Evolutionary conservation across 2,329 filamentous ascomycete species (phyloP), one percentile per base, ranked within the genome.

Genomic region (Pseudogymnoascus sp.): DNA sequence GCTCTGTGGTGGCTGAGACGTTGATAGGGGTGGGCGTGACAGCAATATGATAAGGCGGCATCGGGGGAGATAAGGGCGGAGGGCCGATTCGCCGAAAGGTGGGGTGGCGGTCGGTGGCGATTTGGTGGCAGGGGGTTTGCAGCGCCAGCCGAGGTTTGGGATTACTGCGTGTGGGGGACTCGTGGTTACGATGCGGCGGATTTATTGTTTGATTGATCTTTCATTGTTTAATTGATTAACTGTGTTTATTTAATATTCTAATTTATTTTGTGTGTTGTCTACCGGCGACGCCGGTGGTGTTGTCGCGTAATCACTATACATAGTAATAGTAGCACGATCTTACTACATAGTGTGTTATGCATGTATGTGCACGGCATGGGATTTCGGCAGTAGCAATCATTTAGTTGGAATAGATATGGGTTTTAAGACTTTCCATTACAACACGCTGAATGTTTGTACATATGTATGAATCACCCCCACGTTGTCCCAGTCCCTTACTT

Each of bases 71-170:
- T 55, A 55, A 7, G 48, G 29, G 48, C 48, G 48, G 48, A 55
- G 48, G n/a, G 48, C 48, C 27, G 48, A 55, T 55, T 55, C 48
- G 48, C 48, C 48, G 48, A 33, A 33, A 9, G 3, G n/a, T 13
- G 48, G 48, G 29, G 48, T 55, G 48, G 48, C 45, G 45, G 45
- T 52, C 27, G n/a, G 45, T 52, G 45, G 45, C 48, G 48, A 27
- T 33, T 52, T 27, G 48, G 48, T 55, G 29, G 9, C 48, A 31
- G 48, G 48, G 27, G 15, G 9, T 9, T 18, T n/a, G 13, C 8
- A 29, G 29, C 18, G 33, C 48, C n/a, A 55, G 48, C 48, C 48
- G 48, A 55, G 48, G 48, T 33, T 55, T 55, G 15, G 4, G n/a
- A 2, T 5, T 9, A n/a, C 18, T 18, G 18, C 18, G 18, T 18